Evolutionary conservation across 148 eudicot genomes (phyloP), one percentile per base, ranked within the genome.

Genomic region (Vaccinium corymbosum): DNA sequence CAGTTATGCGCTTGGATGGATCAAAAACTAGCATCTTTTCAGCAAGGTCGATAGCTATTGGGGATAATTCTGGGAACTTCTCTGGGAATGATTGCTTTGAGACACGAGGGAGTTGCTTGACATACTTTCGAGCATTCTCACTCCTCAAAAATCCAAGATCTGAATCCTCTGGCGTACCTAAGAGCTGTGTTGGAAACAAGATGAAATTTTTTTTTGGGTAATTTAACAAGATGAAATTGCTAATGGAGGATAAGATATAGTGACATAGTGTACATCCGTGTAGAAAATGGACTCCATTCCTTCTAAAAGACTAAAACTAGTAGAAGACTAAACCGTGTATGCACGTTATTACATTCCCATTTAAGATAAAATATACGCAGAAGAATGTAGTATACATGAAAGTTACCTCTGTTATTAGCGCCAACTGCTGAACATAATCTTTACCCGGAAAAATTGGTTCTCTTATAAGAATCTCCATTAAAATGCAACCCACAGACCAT

Each of bases 401-500:
- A 80, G 75, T 46, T 84, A 95, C 98, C 98, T 94, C 91, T 55
- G 88, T 94, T 86, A 96, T 96, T 70, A 96, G 97, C 76, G 86
- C 91, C 87, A 96, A 85, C 83, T 95, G 98, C 84, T 95, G 98
- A 85, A 93, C 89, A 85, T 95, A 95, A 86, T 95, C 98, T 88
- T 94, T 94, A 46, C 98, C 99, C 32, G 98, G 97, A 85, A 96
- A 96, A 77, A 96, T 88, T 7, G 99, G 94, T 84, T 93, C 94
- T 86, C 95, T 90, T 87, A 82, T 87, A 42, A 96, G 84, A 53
- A 96, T 94, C 89, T 96, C 99, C 99, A 96, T 93, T 90, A 96
- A 89, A 81, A 96, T 96, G 86, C 99, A 96, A 78, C 99, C 99
- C 85, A 96, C 98, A 64, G 99, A 93, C 99, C 99, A 96, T 79